A percentile compares a stretch with the other conserved stretches of the same genome.
Evolutionary conservation across 2,329 filamentous ascomycete species (phyloP).

Genomic region (Aspergillus japonicus): DNA sequence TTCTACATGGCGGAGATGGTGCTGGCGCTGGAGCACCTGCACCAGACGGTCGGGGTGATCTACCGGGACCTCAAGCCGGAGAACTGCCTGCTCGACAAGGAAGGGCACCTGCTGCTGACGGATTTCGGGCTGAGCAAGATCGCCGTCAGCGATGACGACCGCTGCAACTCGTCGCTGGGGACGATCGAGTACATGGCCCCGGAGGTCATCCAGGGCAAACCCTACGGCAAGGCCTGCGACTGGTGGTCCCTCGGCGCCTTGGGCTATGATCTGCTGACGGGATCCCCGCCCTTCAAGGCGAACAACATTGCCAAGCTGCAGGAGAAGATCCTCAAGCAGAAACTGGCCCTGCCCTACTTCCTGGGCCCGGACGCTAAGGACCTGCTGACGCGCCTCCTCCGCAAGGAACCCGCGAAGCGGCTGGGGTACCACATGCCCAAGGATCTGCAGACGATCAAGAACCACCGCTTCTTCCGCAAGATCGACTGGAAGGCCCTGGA

Average conservation of each 20-base stretch:
- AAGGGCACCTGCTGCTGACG: constrained; percentile 89
- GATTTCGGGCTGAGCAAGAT: constrained; percentile 98
- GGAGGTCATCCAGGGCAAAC: constrained; percentile 82
- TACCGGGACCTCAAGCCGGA: constrained; percentile 98
- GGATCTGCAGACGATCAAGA: constrained; percentile 81
- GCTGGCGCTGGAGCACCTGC: constrained; percentile 87
- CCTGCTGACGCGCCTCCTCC: constrained; percentile 80
- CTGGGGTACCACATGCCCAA: constrained; percentile 86
- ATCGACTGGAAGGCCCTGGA: constrained; percentile 92
- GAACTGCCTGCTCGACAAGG: constrained; percentile 88
- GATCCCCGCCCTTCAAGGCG: constrained; percentile 84
- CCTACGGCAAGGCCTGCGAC: constrained; percentile 92
- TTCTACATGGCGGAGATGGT: constrained; percentile 99
- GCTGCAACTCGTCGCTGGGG: constrained; percentile 86
- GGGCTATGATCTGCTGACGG: constrained; percentile 88
- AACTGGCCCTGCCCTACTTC: constrained; percentile 85
- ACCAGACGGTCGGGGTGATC: constrained; percentile 87
- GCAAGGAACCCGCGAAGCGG: constrained; percentile 88
- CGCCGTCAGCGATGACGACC: constrained; percentile 66
- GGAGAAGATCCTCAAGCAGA: constrained; percentile 92
- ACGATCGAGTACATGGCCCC: constrained; percentile 99
- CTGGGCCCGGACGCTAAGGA: constrained; percentile 91
- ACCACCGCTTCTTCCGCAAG: constrained; percentile 93
- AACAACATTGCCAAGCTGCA: constrained; percentile 93
- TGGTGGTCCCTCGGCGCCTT: constrained; percentile 98